A percentile compares a stretch with the other conserved stretches of the same genome.
Conservation (phyloP, 164 flowering plant genomes). For the Cinnamomum chago region DNA sequence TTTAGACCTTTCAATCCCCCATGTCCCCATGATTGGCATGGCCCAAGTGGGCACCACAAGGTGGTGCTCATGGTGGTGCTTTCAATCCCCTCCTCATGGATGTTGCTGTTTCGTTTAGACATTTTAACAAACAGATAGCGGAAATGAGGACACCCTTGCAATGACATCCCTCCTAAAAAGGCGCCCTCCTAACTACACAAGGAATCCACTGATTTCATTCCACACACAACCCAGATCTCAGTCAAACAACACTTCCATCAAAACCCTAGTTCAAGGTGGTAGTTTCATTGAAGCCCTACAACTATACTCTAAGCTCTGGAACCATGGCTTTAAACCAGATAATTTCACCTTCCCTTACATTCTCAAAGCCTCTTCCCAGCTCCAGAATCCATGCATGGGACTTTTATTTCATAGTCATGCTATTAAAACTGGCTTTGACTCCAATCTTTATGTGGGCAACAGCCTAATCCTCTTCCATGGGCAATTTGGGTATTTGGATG, state of each 20-base stretch:
- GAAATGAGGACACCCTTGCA: too few species aligned
- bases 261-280: conserved; percentile 9
- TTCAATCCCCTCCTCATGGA: too few species aligned
- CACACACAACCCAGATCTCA: conserved; percentile 9
- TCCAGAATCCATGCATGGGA: conserved; percentile 7
- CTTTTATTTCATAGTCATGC: conserved; percentile 8
- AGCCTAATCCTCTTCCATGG: conserved; percentile 15
- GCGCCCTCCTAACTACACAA: neutral
- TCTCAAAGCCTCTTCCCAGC: conserved; percentile 14
- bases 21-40: too few species aligned
- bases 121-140: too few species aligned
- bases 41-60: too few species aligned
- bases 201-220: neutral
- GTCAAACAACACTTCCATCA: neutral
- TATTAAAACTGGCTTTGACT: conserved; percentile 10
- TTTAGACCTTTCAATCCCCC: too few species aligned
- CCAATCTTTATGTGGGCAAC: conserved; percentile 9
- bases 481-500: neutral
- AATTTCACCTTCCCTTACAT: conserved; percentile 17
- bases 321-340: conserved; percentile 13
- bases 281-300: conserved; percentile 9
- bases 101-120: too few species aligned
- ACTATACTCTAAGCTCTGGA: conserved; percentile 6
- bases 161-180: too few species aligned
- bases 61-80: too few species aligned